phyloP scores from a whole-genome alignment of 2,329 filamentous ascomycete species.

The Pseudogymnoascus sp. region DNA sequence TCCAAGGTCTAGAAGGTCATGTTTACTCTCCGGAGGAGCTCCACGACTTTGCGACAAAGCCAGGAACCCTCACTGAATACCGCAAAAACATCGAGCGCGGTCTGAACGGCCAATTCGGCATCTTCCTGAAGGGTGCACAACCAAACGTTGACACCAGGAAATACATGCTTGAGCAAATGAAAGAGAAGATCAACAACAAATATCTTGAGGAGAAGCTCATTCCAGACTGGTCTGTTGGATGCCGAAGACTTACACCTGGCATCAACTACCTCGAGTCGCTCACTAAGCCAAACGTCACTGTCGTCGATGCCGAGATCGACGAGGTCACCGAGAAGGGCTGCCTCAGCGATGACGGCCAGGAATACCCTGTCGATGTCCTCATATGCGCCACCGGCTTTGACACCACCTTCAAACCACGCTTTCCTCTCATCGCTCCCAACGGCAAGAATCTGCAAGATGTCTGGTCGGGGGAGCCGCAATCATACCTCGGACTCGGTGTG shows the following conservation, averaged over 20 bases:
- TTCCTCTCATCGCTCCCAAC: slow-evolving; percentile 20
- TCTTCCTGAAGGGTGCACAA: slow-evolving; percentile 38
- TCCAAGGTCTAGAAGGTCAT: slow-evolving; percentile 37
- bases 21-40: slow-evolving; percentile 37
- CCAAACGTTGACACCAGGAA: slow-evolving; percentile 35
- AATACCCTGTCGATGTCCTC: slow-evolving; percentile 26
- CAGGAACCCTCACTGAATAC: slow-evolving; percentile 34
- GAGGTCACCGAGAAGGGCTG: background rate
- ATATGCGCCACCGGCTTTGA: slow-evolving; percentile 32
- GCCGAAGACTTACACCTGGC: slow-evolving; percentile 84
- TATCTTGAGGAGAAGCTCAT: slow-evolving; percentile 24
- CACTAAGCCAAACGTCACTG: slow-evolving; percentile 19
- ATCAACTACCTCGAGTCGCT: slow-evolving; percentile 32
- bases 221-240: background rate
- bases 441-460: slow-evolving; percentile 16
- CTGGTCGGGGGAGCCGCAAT: slow-evolving; percentile 18
- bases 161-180: slow-evolving; percentile 36
- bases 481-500: slow-evolving; percentile 21
- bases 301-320: slow-evolving; percentile 12
- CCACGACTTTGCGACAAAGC: slow-evolving; percentile 35
- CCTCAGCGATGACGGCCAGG: background rate
- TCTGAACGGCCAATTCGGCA: slow-evolving; percentile 39
- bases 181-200: slow-evolving; percentile 30
- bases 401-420: slow-evolving; percentile 23
- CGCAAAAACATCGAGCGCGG: slow-evolving; percentile 37